Percentiles rank a stretch among this genome's conserved stretches.
phyloP scores from a whole-genome alignment of 2,329 filamentous ascomycete species.

The Chalaropsis thielavioides region DNA sequence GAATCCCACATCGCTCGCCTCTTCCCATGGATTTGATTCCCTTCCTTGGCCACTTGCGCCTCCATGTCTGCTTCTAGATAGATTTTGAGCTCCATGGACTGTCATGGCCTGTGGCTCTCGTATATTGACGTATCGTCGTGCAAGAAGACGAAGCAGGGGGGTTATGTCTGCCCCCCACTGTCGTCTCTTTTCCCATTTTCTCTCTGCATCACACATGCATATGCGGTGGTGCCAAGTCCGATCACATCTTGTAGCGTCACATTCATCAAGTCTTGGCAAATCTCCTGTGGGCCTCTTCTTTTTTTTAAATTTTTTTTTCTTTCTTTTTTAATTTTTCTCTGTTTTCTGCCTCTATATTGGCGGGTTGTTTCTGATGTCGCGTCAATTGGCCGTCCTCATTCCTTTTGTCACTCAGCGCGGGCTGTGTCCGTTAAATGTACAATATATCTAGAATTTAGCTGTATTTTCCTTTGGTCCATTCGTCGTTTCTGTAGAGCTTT shows the following conservation, averaged over 20 bases:
- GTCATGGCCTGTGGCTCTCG: not conserved
- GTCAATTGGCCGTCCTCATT: not conserved
- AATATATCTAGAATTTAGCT: not conserved
- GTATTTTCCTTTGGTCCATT: too few species aligned
- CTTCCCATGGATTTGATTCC: not conserved
- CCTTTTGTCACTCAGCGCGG: not conserved
- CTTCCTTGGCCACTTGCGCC: not conserved
- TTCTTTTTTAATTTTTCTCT: not conserved
- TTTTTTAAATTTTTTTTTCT: too few species aligned
- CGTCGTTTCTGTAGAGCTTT: too few species aligned
- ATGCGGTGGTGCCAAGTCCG: not conserved
- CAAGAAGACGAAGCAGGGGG: not conserved
- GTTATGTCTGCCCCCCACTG: not conserved
- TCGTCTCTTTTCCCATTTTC: not conserved
- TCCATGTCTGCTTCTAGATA: not conserved
- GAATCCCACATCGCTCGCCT: not conserved
- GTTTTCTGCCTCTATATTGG: too few species aligned
- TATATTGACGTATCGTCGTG: not conserved
- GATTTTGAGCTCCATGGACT: not conserved
- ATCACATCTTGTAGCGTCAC: not conserved
- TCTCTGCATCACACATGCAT: not conserved
- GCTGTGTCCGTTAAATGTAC: not conserved
- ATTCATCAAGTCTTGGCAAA: not conserved
- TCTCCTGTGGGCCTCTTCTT: too few species aligned
- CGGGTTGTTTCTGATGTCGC: too few species aligned